phyloP scores from a whole-genome alignment of 2,329 filamentous ascomycete genomes.

The Pseudogymnoascus sp. region DNA sequence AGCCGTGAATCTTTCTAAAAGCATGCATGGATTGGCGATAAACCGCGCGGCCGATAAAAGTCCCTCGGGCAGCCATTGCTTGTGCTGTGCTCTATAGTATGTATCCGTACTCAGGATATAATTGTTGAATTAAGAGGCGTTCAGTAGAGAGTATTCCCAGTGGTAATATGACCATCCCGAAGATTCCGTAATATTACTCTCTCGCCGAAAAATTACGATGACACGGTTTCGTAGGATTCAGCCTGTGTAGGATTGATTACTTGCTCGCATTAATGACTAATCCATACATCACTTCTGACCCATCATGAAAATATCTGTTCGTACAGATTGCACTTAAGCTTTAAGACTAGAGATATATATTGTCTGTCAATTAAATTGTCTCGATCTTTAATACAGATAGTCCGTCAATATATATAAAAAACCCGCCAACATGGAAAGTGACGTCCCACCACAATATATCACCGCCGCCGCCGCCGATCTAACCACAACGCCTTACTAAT shows the following conservation, averaged over 20 bases:
- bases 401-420: constrained; percentile 13
- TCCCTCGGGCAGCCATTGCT: not conserved
- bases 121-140: not conserved
- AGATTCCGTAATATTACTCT: not conserved
- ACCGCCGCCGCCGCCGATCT: not conserved
- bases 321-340: not conserved
- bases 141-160: not conserved
- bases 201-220: not conserved
- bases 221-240: not conserved
- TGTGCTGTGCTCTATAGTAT: not conserved
- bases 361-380: not conserved
- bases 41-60: not conserved
- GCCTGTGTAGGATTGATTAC: not conserved
- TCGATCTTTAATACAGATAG: not conserved
- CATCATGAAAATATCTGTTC: not conserved
- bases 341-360: not conserved
- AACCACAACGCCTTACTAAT: not conserved
- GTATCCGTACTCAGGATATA: not conserved
- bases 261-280: not conserved
- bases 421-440: not conserved
- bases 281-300: not conserved
- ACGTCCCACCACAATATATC: not conserved
- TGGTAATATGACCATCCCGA: not conserved
- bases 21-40: not conserved
- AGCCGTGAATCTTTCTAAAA: not conserved